Evolutionary conservation across 495 filamentous ascomycete genomes (phyloP).

Genomic region (Amphirosellinia nigrospora): DNA sequence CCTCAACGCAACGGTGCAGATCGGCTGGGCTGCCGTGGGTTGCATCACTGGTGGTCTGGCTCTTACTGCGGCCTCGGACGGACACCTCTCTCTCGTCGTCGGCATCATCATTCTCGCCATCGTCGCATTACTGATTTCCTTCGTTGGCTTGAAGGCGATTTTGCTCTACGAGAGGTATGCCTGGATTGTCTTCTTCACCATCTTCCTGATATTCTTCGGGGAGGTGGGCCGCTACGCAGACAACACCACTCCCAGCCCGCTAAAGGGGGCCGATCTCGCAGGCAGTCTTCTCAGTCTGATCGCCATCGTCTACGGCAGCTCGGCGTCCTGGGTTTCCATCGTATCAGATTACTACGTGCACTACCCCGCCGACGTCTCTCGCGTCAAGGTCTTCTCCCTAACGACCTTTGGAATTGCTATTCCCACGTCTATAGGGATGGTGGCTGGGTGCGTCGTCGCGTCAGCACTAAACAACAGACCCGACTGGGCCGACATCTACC

Average conservation of each 20-base stretch:
- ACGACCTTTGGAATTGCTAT: constrained; percentile 55
- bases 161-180: constrained; percentile 49
- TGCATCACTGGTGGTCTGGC: constrained; percentile 57
- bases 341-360: constrained; percentile 68
- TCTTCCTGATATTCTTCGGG: constrained; percentile 65
- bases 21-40: constrained; percentile 56
- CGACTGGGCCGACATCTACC: constrained; percentile 55
- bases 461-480: constrained; percentile 57
- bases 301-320: constrained; percentile 62
- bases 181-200: constrained; percentile 59
- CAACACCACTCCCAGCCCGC: constrained; percentile 43
- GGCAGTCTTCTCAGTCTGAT: constrained; percentile 59
- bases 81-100: constrained; percentile 48
- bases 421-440: constrained; percentile 63
- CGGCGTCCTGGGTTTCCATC: constrained; percentile 65
- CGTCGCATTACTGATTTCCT: constrained; percentile 50
- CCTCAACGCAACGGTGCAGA: constrained; percentile 56
- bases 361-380: constrained; percentile 59
- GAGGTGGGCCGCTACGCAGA: constrained; percentile 57
- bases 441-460: constrained; percentile 59
- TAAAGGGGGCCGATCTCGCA: constrained; percentile 46
- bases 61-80: constrained; percentile 58
- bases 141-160: constrained; percentile 55
- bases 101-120: constrained; percentile 56
- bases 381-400: constrained; percentile 58